Percentiles rank a stretch among this genome's conserved stretches.
These are phyloP conservation scores for Jacaranda mimosifolia DNA, from an alignment of 257 asterid species.

Conservation along the genomic window DNA sequence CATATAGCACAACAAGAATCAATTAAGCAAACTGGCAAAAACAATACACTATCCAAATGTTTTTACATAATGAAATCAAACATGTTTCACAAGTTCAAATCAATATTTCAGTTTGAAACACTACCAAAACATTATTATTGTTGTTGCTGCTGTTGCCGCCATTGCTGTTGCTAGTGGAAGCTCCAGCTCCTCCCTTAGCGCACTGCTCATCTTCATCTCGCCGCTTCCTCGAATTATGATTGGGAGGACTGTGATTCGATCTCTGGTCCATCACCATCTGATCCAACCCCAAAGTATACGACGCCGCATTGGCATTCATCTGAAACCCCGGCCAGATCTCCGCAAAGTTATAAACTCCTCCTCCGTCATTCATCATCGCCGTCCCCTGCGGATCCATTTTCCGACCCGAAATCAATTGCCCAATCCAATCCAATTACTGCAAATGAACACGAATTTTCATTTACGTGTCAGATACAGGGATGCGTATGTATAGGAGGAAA, in stretches of 20 bases:
- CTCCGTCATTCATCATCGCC: constrained; percentile 45
- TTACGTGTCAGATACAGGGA: neutral
- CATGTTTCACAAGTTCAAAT: neutral
- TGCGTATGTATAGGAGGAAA: constrained; percentile 11
- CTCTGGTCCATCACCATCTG: constrained; percentile 42
- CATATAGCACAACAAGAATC: neutral
- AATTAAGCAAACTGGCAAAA: neutral
- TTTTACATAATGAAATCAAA: neutral
- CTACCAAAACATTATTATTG: constrained; percentile 39
- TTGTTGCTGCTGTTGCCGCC: constrained; percentile 23
- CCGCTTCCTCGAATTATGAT: constrained; percentile 41
- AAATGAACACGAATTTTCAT: neutral
- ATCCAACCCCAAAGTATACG: constrained; percentile 46
- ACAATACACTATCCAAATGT: neutral
- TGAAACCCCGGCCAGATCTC: constrained; percentile 62
- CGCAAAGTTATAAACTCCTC: constrained; percentile 37
- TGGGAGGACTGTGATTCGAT: constrained; percentile 21
- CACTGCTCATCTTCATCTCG: constrained; percentile 39
- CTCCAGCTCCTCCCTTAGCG: constrained; percentile 45
- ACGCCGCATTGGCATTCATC: constrained; percentile 38
- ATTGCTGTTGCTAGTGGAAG: constrained; percentile 46
- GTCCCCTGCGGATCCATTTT: constrained; percentile 48
- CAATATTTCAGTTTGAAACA: neutral
- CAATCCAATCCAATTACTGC: constrained; percentile 24
- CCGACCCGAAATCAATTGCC: neutral